Evolutionary conservation across 2,329 filamentous ascomycete species (phyloP).

Genomic region (Colletotrichum phormii): DNA sequence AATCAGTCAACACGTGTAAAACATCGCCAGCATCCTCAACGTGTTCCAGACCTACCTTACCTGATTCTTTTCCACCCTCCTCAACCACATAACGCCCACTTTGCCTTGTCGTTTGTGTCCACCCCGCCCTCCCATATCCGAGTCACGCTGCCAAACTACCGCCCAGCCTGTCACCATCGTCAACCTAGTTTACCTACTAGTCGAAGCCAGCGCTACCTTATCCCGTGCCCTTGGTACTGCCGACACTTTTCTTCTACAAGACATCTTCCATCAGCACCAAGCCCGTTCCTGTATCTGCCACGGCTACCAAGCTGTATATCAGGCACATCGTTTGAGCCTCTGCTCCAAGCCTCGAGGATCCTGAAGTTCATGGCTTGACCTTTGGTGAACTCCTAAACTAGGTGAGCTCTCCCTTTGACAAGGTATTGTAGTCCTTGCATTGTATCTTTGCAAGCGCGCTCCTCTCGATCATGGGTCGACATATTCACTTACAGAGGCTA

Average conservation of each 20-base stretch:
- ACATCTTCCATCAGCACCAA: not conserved
- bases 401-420: not conserved
- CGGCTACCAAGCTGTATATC: too few species aligned
- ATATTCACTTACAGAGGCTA: not conserved
- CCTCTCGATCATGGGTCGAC: not conserved
- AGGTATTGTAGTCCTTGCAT: not conserved
- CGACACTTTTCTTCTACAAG: too few species aligned
- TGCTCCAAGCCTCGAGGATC: not conserved
- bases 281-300: not conserved
- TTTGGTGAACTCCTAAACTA: not conserved
- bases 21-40: constrained; percentile 13
- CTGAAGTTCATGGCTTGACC: not conserved
- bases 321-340: not conserved
- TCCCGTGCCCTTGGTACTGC: too few species aligned
- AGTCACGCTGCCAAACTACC: constrained; percentile 12
- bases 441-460: not conserved
- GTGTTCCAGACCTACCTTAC: constrained; percentile 8
- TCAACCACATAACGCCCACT: constrained; percentile 4
- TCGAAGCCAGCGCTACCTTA: not conserved
- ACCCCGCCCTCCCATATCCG: not conserved
- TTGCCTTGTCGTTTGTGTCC: not conserved
- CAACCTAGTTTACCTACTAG: not conserved
- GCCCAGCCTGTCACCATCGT: not conserved
- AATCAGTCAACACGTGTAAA: constrained; percentile 21
- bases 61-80: not conserved